Conservation (phyloP, 2,329 filamentous ascomycete genomes). For the Lasiodiplodia citricola region DNA sequence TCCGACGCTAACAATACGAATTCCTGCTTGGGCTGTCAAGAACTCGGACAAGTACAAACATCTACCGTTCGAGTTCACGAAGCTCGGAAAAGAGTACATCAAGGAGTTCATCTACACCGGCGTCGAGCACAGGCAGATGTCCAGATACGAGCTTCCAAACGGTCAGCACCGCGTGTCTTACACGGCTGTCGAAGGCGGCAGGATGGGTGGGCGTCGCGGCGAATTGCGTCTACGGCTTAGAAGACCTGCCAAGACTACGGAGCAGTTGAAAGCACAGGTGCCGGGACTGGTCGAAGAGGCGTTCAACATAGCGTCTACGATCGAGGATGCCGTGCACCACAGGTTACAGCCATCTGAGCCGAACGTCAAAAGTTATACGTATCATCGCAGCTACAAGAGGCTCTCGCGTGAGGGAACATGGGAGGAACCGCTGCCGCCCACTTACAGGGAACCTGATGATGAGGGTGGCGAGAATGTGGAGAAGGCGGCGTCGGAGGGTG, state of each 20-base stretch:
- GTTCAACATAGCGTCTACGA: not conserved
- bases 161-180: slow-evolving; percentile 31
- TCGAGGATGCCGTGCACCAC: slow-evolving; percentile 15
- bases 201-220: slow-evolving; percentile 35
- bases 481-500: not conserved
- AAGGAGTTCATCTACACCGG: slow-evolving; percentile 39
- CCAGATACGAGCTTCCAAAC: slow-evolving; percentile 29
- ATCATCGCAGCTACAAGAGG: not conserved
- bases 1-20: slow-evolving; percentile 31
- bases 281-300: slow-evolving; percentile 5
- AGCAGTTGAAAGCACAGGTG: not conserved
- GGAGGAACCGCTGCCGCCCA: not conserved
- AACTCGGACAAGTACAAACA: slow-evolving; percentile 4
- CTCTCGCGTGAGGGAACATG: not conserved
- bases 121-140: slow-evolving; percentile 37
- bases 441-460: not conserved
- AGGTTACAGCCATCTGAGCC: not conserved
- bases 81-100: slow-evolving; percentile 22
- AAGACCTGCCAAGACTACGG: not conserved
- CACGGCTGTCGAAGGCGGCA: slow-evolving; percentile 36
- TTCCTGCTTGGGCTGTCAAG: slow-evolving; percentile 39
- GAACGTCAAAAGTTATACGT: not conserved
- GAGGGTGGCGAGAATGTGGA: not conserved
- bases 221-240: slow-evolving; percentile 32
- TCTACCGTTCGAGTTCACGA: not conserved